phyloP scores from a whole-genome alignment of 2,329 filamentous ascomycete genomes.

The Neodidymelliopsis sp. region DNA sequence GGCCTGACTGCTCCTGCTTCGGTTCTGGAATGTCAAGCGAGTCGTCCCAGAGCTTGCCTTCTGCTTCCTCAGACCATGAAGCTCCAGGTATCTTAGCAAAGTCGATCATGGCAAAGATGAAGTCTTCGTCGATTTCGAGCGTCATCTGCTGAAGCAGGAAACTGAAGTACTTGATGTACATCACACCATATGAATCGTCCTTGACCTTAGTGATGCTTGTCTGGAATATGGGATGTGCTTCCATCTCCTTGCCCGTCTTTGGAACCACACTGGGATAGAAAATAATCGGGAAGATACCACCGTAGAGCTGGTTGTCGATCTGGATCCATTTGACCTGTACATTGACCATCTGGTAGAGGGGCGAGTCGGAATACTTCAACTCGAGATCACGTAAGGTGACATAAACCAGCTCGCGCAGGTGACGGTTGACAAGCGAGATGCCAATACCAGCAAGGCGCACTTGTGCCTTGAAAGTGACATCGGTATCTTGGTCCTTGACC shows the following conservation, averaged over 20 bases:
- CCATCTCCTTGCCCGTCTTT: constrained; percentile 95
- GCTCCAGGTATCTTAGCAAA: constrained; percentile 93
- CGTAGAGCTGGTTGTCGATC: constrained; percentile 97
- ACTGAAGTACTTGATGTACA: constrained; percentile 98
- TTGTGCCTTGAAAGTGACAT: constrained; percentile 87
- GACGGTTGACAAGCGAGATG: constrained; percentile 90
- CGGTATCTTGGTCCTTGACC: constrained; percentile 89
- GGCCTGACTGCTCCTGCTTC: constrained; percentile 79
- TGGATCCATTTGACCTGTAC: constrained; percentile 98
- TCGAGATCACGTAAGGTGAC: constrained; percentile 91
- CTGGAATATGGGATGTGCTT: constrained; percentile 93
- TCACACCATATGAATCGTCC: constrained; percentile 95
- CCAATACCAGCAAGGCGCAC: constrained; percentile 89
- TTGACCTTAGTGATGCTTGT: constrained; percentile 93
- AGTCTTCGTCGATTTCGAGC: constrained; percentile 95
- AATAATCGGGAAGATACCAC: constrained; percentile 96
- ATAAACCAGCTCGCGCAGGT: constrained; percentile 91
- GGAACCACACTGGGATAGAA: constrained; percentile 97
- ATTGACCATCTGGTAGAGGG: constrained; percentile 88
- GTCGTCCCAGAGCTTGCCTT: constrained; percentile 88
- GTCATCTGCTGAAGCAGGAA: constrained; percentile 97
- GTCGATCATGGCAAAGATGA: constrained; percentile 94
- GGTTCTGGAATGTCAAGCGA: constrained; percentile 91
- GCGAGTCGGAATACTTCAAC: constrained; percentile 91
- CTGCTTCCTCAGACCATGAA: constrained; percentile 82